Conservation (phyloP, 2,329 filamentous ascomycete genomes). For the Pestalotiopsis sp. region DNA sequence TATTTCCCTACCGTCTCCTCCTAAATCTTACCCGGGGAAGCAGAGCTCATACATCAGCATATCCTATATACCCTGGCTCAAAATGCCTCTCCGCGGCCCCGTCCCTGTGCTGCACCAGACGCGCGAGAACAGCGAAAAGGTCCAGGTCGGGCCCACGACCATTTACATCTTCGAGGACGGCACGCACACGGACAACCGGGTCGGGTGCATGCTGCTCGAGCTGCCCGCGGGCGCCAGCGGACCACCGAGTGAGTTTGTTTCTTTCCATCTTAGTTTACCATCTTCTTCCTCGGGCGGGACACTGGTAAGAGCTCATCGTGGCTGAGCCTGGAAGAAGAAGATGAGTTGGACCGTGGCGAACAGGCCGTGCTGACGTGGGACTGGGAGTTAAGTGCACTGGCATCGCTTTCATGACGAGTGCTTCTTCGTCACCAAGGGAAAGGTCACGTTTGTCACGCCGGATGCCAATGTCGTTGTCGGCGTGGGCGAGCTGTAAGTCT, state of each 20-base stretch:
- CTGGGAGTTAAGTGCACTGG: slow-evolving; percentile 32
- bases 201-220: slow-evolving; percentile 32
- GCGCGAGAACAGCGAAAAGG: slow-evolving; percentile 30
- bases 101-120: slow-evolving; percentile 30
- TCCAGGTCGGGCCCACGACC: slow-evolving; percentile 33
- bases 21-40: too few relatives aligned
- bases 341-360: background rate
- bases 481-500: slow-evolving; percentile 27
- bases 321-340: background rate
- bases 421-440: slow-evolving; percentile 36
- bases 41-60: too few relatives aligned
- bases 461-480: slow-evolving; percentile 31
- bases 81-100: slow-evolving; percentile 34
- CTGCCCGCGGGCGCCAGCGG: slow-evolving; percentile 32
- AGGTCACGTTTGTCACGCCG: slow-evolving; percentile 32
- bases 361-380: background rate
- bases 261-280: background rate
- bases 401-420: slow-evolving; percentile 39
- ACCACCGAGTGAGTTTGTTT: slow-evolving; percentile 23
- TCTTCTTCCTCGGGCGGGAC: background rate
- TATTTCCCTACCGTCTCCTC: too few relatives aligned
- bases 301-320: too few relatives aligned
- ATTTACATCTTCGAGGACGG: slow-evolving; percentile 38
- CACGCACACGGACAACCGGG: slow-evolving; percentile 33
- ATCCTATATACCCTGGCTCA: background rate